Evolutionary conservation across 768 basidiomycete species (phyloP), one percentile per base, ranked within the genome.

Genomic region (Inosperma sp.): DNA sequence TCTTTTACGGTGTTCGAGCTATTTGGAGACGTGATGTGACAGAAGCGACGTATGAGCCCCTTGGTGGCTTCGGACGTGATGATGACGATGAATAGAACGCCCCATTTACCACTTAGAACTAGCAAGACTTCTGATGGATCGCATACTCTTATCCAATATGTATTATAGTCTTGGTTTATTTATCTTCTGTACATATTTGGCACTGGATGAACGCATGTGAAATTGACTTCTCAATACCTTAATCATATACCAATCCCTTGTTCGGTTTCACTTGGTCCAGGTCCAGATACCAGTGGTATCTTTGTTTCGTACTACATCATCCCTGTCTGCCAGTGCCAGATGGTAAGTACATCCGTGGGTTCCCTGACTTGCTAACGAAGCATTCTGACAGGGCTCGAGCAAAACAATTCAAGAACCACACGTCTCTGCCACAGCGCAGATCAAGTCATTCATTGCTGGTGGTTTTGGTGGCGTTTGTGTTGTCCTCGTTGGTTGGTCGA

Each of bases 401-500:
- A 70, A 73, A 57, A 66, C 68, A 56, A 60, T 70, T 54, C 71
- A 73, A 45, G 70, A 71, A 57, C 65, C 57, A 48, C 67, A 63
- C 50, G 67, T 64, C 37, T 71, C 76, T 29, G 75, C 74, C 5
- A 61, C 71, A 31, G 78, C 80, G 41, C 75, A 73, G 36, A 67
- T 65, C 52, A 98, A 96, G 70, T 82, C 92, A 3, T 98, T 99
- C 72, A 75, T 95, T 48, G 82, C 93, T 26, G 96, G 96, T 57
- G 96, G 96, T 31, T 86, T 89, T 58, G 96, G 96, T 53, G 96
- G 96, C 56, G 73, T 84, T 48, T 75, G 81, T 55, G 88, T 87
- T 26, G 94, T 96, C 12, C 77, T 95, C 21, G 93, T 96, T 54
- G 93, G 93, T 93, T 51, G 61, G 89, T 77, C 25, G 36, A 17